Evolutionary conservation across 371 early-diverging fungal genomes (phyloP), one percentile per base, ranked within the genome.

Genomic region (Batkoa obscura): DNA sequence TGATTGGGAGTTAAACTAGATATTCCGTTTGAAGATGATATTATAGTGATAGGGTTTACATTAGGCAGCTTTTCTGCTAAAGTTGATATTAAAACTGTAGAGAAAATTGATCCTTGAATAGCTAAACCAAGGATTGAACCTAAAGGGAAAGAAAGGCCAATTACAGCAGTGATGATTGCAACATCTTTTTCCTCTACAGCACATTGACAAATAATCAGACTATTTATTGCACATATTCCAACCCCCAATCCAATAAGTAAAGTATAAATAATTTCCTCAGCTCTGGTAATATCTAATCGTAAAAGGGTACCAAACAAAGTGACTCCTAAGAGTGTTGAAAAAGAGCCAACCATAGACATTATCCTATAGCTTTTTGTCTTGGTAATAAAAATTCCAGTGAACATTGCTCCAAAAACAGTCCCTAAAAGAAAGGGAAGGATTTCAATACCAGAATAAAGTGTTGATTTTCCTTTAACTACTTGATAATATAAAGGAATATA

Each of bases 361-460:
- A 71, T 41, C 55, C 65, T 61, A 47, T 65, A 68, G 61, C 57
- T 59, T 12, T 68, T 71, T 1, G 68, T 50, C 1, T 61, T 56
- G 23, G 70, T 60, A 3, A 59, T 63, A 30, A 59, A 61, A 60
- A 65, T 31, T 3, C 64, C 59, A 17, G 64, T 61, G 10, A 64
- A 64, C 13, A 64, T 39, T 23, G 68, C 34, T 8, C 15, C 12
- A 30, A 50, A 55, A n/a, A 72, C 62, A n/a, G 71, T 66, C 8
- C 50, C 32, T 50, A 78, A 60, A 34, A 81, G 64, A 47, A 78
- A 66, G 0, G 84, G 80, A 50, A 82, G 62, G 38, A 75, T 60
- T 50, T 74, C 63, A n/a, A 84, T 56, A 8, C 86, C 85, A 1
- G 81, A 66, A 1, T 58, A 43, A 0, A 76, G 80, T 0, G 83